Percentiles rank a stretch among this genome's conserved stretches.
phyloP scores from a whole-genome alignment of 2,329 filamentous ascomycete species.

The Cordyceps pruinosa region DNA sequence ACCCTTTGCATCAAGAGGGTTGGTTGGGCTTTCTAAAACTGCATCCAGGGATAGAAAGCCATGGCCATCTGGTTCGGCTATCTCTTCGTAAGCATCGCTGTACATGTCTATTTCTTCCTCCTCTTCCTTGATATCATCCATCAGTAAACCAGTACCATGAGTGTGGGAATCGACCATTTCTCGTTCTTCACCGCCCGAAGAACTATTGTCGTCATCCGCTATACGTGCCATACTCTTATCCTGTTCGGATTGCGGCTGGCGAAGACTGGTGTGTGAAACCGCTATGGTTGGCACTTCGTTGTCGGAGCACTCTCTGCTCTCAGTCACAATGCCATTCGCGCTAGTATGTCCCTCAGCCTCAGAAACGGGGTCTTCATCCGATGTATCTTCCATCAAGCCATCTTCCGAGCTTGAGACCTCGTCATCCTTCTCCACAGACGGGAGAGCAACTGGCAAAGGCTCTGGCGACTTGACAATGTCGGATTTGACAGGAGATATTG shows the following conservation, averaged over 20 bases:
- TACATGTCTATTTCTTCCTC: conserved; percentile 50
- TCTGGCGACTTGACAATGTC: conserved; percentile 29
- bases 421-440: conserved; percentile 58
- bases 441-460: conserved; percentile 64
- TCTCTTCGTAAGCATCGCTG: conserved; percentile 70
- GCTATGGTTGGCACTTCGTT: conserved; percentile 36
- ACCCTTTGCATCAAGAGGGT: conserved; percentile 13
- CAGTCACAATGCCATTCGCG: neutral
- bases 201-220: conserved; percentile 37
- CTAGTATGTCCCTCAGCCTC: conserved; percentile 10
- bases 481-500: conserved; percentile 12
- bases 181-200: conserved; percentile 5
- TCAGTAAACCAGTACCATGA: conserved; percentile 15
- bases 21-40: conserved; percentile 54
- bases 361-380: conserved; percentile 10
- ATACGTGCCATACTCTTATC: conserved; percentile 29
- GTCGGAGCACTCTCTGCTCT: neutral
- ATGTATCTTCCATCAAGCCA: conserved; percentile 16
- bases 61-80: conserved; percentile 55
- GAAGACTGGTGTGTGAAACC: conserved; percentile 38
- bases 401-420: conserved; percentile 38
- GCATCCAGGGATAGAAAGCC: conserved; percentile 70
- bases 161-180: conserved; percentile 11
- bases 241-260: conserved; percentile 14
- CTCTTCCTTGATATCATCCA: conserved; percentile 36